phyloP scores from a whole-genome alignment of 257 asterid genomes.

The Scutellaria barbata region DNA sequence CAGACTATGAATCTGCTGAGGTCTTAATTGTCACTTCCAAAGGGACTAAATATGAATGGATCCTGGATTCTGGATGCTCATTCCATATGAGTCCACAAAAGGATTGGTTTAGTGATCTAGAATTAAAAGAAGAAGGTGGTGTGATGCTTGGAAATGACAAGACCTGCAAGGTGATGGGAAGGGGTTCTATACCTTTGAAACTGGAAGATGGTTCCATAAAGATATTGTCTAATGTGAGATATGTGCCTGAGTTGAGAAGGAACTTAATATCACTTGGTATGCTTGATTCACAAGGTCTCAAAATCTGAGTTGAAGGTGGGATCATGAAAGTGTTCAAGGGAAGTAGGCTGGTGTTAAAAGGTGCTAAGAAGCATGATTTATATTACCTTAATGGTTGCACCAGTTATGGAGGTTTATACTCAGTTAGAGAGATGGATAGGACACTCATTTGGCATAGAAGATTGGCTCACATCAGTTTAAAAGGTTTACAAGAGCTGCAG shows the following conservation, averaged over 20 bases:
- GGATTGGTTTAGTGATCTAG: no score
- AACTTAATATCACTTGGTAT: not conserved
- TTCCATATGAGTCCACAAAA: no score
- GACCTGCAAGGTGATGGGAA: not conserved
- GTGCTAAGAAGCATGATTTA: not conserved
- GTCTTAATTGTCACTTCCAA: no score
- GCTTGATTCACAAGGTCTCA: not conserved
- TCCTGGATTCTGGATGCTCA: no score
- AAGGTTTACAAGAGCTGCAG: not conserved
- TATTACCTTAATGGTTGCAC: not conserved
- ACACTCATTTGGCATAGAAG: not conserved
- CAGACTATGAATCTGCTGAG: no score
- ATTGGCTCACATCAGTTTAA: not conserved
- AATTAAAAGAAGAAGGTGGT: no score
- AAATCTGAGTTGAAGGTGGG: not conserved
- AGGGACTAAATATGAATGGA: no score
- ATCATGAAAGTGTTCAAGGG: not conserved
- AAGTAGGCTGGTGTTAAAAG: no score
- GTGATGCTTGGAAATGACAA: not conserved
- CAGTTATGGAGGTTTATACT: no score
- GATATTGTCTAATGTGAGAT: not conserved
- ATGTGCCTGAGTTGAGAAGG: not conserved
- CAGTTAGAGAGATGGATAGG: not conserved
- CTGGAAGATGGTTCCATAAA: not conserved
- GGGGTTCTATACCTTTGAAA: not conserved